Evolutionary conservation across 208 protist species (phyloP).

Genomic region (Trypanosoma avium): DNA sequence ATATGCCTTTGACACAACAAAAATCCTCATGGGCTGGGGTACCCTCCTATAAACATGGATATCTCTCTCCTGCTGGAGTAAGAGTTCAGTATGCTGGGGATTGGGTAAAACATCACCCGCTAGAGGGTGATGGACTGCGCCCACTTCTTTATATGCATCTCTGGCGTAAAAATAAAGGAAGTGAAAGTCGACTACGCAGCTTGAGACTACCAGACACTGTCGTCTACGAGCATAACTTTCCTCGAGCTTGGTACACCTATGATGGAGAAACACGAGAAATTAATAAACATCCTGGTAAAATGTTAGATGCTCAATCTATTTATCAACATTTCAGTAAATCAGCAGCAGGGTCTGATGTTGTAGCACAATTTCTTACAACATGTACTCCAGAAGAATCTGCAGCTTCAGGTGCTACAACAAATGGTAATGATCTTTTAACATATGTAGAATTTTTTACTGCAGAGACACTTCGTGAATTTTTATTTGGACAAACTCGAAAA

Average conservation of each 20-base stretch:
- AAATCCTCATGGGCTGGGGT: conserved; percentile 23
- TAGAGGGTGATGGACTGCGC: conserved; percentile 86
- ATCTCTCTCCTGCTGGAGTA: conserved; percentile 56
- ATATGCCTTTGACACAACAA: conserved; percentile 31
- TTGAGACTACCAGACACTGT: conserved; percentile 85
- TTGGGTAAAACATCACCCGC: conserved; percentile 75
- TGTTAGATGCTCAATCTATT: conserved; percentile 88
- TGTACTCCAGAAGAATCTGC: conserved; percentile 47
- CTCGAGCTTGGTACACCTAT: conserved; percentile 90
- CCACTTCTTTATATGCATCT: conserved; percentile 83
- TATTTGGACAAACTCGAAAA: conserved; percentile 76
- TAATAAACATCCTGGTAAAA: conserved; percentile 74
- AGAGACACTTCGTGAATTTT: conserved; percentile 70
- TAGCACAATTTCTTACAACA: conserved; percentile 86
- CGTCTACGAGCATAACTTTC: conserved; percentile 94
- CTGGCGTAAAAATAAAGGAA: conserved; percentile 81
- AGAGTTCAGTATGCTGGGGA: conserved; percentile 64
- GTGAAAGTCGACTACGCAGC: conserved; percentile 58
- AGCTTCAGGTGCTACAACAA: conserved; percentile 1
- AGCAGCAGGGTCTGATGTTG: conserved; percentile 53
- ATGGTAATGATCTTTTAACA: conserved; percentile 51
- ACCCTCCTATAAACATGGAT: conserved; percentile 50
- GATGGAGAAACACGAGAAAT: conserved; percentile 80
- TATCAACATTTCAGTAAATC: conserved; percentile 61
- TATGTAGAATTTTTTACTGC: conserved; percentile 89